Percentiles rank a stretch among this genome's conserved stretches.
Evolutionary conservation across 306 rosid species (phyloP).

Genomic region (Inga oerstediana): DNA sequence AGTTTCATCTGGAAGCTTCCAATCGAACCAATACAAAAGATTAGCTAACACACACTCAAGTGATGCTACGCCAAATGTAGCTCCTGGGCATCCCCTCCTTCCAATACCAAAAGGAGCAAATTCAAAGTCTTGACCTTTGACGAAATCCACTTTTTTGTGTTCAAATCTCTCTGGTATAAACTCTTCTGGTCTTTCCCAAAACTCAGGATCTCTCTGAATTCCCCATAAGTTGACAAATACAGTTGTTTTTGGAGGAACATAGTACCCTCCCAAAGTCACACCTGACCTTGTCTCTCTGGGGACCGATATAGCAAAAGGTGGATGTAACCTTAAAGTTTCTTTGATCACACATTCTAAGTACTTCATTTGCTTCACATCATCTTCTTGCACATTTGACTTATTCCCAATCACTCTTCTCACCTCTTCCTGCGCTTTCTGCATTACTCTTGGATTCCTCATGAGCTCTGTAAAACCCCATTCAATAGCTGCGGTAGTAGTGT

Average conservation of each 20-base stretch:
- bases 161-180: too few relatives aligned
- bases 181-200: too few relatives aligned
- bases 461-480: slow-evolving; percentile 35
- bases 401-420: neutral
- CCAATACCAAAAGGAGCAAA: neutral
- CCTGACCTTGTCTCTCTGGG: slow-evolving; percentile 29
- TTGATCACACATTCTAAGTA: neutral
- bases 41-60: slow-evolving; percentile 5
- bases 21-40: slow-evolving; percentile 40
- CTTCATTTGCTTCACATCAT: neutral
- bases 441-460: slow-evolving; percentile 14
- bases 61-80: slow-evolving; percentile 1
- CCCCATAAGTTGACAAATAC: too few relatives aligned
- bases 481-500: slow-evolving; percentile 12
- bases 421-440: slow-evolving; percentile 28
- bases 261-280: slow-evolving; percentile 1
- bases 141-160: too few relatives aligned
- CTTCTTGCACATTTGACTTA: neutral
- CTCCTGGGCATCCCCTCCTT: slow-evolving; percentile 29
- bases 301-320: slow-evolving; percentile 41
- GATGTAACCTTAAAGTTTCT: slow-evolving; percentile 31
- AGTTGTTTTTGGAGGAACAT: slow-evolving; percentile 27
- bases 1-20: slow-evolving; percentile 35
- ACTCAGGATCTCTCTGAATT: too few relatives aligned
- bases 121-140: neutral